These are phyloP conservation scores for Corynascus novoguineensis DNA, from an alignment of 495 filamentous ascomycete species.

Conservation along the genomic window DNA sequence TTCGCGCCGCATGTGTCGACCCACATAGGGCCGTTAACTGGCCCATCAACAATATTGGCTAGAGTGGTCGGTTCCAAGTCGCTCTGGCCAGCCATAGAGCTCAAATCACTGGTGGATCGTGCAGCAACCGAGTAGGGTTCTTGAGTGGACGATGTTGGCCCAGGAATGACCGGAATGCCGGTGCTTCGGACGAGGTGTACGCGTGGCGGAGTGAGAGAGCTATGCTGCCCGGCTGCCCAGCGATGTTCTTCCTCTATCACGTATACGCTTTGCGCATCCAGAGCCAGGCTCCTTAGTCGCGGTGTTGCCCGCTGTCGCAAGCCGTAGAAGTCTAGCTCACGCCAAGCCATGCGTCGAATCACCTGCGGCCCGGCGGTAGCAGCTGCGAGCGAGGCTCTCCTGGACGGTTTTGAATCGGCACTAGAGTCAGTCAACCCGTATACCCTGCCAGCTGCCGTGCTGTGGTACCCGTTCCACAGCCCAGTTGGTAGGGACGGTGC, in stretches of 20 bases:
- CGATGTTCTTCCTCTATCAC: conserved; percentile 45
- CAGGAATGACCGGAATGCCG: conserved; percentile 48
- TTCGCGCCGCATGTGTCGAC: conserved; percentile 44
- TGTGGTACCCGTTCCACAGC: conserved; percentile 22
- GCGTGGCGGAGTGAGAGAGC: conserved; percentile 35
- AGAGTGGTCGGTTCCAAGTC: neutral
- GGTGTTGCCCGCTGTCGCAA: conserved; percentile 55
- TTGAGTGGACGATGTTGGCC: neutral
- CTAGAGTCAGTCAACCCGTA: neutral
- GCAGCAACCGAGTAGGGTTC: neutral
- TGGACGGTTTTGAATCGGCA: neutral
- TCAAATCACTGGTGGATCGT: conserved; percentile 3
- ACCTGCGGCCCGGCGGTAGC: conserved; percentile 42
- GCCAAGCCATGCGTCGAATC: conserved; percentile 51
- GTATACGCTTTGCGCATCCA: conserved; percentile 50
- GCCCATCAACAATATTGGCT: conserved; percentile 16
- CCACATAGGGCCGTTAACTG: conserved; percentile 50
- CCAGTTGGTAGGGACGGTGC: conserved; percentile 20
- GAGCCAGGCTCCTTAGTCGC: conserved; percentile 45
- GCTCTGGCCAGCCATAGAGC: neutral
- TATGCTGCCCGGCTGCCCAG: conserved; percentile 44
- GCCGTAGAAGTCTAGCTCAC: conserved; percentile 51
- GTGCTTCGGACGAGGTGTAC: conserved; percentile 44
- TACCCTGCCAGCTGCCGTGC: neutral
- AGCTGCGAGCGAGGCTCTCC: conserved; percentile 10